Conservation (phyloP, 176 grass and related monocot species). For the Zea mays region DNA sequence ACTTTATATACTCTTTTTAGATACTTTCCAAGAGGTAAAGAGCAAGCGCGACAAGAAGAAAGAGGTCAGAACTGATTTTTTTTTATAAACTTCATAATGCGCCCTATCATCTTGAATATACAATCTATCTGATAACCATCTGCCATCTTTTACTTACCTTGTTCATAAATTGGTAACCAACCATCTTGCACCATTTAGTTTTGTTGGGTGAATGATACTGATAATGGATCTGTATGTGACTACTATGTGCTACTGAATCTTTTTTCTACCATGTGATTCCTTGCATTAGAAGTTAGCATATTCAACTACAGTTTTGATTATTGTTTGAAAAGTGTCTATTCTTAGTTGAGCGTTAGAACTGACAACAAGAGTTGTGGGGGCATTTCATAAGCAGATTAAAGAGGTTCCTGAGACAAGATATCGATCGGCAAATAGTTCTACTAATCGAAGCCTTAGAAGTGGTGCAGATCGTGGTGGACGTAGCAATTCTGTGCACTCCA, state of each 20-base stretch:
- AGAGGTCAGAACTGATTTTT: constrained; percentile 48
- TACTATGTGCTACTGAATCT: neutral
- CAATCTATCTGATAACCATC: neutral
- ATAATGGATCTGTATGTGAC: neutral
- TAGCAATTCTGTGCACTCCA: constrained; percentile 55
- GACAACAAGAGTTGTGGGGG: constrained; percentile 21
- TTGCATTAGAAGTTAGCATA: constrained; percentile 1
- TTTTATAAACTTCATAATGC: neutral
- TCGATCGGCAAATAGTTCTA: constrained; percentile 60
- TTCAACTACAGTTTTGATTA: neutral
- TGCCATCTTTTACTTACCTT: constrained; percentile 17
- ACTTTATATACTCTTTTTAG: constrained; percentile 48
- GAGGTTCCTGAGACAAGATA: constrained; percentile 70
- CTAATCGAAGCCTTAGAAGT: constrained; percentile 61
- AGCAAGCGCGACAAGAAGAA: constrained; percentile 88
- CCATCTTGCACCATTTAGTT: neutral
- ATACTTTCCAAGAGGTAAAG: constrained; percentile 86
- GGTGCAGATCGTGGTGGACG: constrained; percentile 60
- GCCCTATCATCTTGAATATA: neutral
- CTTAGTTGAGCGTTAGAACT: constrained; percentile 9
- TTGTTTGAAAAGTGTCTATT: constrained; percentile 28
- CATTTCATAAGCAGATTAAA: constrained; percentile 50
- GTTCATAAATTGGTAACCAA: constrained; percentile 14
- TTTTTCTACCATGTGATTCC: neutral
- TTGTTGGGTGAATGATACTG: constrained; percentile 1